Conservation (phyloP, 2,329 filamentous ascomycete genomes). For the Paracorniculantispora psalliotae region DNA sequence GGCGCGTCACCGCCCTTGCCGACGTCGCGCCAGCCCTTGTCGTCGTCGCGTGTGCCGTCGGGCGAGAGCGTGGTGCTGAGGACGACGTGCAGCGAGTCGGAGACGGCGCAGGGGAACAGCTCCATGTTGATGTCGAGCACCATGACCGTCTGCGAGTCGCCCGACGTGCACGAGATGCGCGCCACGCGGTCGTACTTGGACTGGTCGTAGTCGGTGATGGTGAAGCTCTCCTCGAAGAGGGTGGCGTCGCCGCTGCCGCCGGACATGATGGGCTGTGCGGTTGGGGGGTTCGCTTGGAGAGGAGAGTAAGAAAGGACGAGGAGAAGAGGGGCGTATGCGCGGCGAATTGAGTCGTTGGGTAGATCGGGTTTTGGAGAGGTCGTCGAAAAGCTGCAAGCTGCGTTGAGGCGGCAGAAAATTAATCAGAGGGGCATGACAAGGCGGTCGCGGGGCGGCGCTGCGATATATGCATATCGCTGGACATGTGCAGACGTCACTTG, state of each 20-base stretch:
- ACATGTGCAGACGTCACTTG: background rate
- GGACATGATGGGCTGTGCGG: conserved; percentile 32
- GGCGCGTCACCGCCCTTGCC: conserved; percentile 49
- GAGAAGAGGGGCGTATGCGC: background rate
- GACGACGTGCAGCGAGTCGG: conserved; percentile 74
- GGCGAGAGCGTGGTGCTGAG: conserved; percentile 81
- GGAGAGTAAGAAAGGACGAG: background rate
- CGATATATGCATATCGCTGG: conserved; percentile 13
- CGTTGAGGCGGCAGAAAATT: conserved; percentile 13
- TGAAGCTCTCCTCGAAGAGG: conserved; percentile 91
- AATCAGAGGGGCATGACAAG: conserved; percentile 4
- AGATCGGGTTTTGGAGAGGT: background rate
- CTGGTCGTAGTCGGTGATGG: conserved; percentile 70
- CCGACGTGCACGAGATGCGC: conserved; percentile 72
- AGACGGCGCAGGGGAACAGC: conserved; percentile 71
- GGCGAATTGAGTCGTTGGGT: background rate
- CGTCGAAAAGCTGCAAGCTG: background rate
- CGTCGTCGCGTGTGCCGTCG: conserved; percentile 75
- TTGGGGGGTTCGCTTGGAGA: background rate
- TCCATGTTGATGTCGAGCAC: conserved; percentile 92
- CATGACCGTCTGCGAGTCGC: conserved; percentile 70
- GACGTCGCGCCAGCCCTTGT: conserved; percentile 76
- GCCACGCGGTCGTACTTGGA: conserved; percentile 94
- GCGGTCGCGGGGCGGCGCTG: conserved; percentile 9
- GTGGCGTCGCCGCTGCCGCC: conserved; percentile 84